Evolutionary conservation across 208 protist genomes (phyloP), one percentile per base, ranked within the genome.

Genomic region (Endotrypanum monterogeii): DNA sequence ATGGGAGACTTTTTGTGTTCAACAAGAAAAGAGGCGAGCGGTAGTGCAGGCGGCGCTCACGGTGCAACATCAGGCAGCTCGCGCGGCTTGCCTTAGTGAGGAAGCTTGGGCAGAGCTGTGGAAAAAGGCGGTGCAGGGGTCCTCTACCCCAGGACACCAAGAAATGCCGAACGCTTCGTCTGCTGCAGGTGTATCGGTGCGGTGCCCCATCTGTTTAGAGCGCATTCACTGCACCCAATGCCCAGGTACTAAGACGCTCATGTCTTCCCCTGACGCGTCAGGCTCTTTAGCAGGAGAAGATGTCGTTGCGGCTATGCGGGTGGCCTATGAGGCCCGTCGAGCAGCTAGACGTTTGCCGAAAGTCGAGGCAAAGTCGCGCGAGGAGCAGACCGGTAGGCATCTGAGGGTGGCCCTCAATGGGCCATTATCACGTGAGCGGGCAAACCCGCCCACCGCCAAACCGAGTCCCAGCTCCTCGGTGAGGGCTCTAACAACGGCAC

Each of bases 141-240:
- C 18, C 25, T 68, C 55, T 12, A 67, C 28, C 46, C 16, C 50
- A 39, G 44, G 25, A 16, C 32, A 39, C 8, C 1, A 28, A 37
- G 30, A 6, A 28, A 7, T 44, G 35, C 54, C 28, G 20, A 23
- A 67, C 55, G 18, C 72, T 23, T 14, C 48, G 39, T 44, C 58
- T 30, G 25, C 50, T 52, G 25, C 16, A 0, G 37, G 23, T 2
- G 73, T 30, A 5, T 48, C 41, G n/a, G 7, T 78, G 54, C 74
- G 76, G 39, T 91, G 87, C 67, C 75, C 88, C 25, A 93, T 93
- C 51, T 93, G 88, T 51, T 48, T 93, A 6, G 85, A 89, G 70
- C n/a, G 2, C 9, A 88, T 92, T 54, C 41, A 74, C 25, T 69
- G 55, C 35, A 62, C 61, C 39, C 52, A 67, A 5, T 70, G 67